These are phyloP conservation scores for Phtheirospermum japonicum DNA, from an alignment of 257 asterid species.

Conservation along the genomic window DNA sequence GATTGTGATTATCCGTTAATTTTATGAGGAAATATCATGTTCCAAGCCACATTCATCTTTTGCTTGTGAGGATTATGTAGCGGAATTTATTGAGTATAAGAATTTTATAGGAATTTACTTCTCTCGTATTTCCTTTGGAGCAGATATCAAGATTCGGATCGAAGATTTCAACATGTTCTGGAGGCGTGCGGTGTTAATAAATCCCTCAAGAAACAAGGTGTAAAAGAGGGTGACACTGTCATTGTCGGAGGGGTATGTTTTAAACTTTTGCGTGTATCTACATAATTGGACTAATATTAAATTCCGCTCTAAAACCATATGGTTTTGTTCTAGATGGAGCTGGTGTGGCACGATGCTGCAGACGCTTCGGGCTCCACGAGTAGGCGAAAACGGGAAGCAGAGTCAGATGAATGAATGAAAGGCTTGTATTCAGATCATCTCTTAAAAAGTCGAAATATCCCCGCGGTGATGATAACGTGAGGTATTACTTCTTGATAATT, in stretches of 20 bases:
- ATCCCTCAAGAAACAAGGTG: conserved; percentile 77
- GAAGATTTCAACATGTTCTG: conserved; percentile 87
- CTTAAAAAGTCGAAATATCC: neutral
- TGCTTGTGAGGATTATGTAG: neutral
- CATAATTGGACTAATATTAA: neutral
- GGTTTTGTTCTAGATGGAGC: conserved; percentile 65
- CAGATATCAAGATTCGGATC: conserved; percentile 82
- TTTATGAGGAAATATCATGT: conserved; percentile 11
- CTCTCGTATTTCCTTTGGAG: conserved; percentile 17
- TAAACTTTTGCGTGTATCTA: neutral
- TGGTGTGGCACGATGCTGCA: conserved; percentile 72
- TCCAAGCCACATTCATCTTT: neutral
- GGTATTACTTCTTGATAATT: conserved; percentile 35
- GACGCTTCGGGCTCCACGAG: conserved; percentile 51
- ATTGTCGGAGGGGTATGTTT: conserved; percentile 79
- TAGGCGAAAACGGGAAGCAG: conserved; percentile 46
- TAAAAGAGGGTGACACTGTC: conserved; percentile 90
- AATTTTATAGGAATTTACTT: neutral
- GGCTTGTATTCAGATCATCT: neutral
- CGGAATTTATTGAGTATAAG: neutral
- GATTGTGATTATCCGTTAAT: neutral
- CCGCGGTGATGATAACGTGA: conserved; percentile 7
- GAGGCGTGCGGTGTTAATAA: conserved; percentile 93
- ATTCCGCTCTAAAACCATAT: conserved; percentile 1
- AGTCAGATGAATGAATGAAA: conserved; percentile 32